Percentiles rank a stretch among this genome's conserved stretches.
phyloP scores from a whole-genome alignment of 2,329 filamentous ascomycete genomes.

The Fonsecaea monophora region DNA sequence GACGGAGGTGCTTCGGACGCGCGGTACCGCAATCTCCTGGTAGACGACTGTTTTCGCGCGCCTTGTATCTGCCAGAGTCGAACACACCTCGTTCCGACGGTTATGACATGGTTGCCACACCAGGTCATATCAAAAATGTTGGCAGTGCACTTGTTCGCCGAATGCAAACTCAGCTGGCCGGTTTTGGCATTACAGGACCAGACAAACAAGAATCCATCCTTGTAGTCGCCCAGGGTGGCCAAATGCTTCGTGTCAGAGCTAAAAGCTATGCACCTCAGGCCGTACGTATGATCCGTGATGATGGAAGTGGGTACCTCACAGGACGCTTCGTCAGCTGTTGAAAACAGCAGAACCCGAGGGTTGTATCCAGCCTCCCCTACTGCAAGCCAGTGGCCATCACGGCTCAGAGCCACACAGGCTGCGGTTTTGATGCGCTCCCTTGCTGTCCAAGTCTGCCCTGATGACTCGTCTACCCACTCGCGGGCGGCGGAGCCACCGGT shows the following conservation, averaged over 20 bases:
- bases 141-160: slow-evolving; percentile 91
- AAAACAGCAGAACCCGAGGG: slow-evolving; percentile 89
- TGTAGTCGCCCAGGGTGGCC: slow-evolving; percentile 84
- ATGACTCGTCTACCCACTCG: slow-evolving; percentile 64
- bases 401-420: slow-evolving; percentile 86
- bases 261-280: slow-evolving; percentile 87
- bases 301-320: slow-evolving; percentile 83
- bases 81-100: slow-evolving; percentile 86
- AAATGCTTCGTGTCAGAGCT: slow-evolving; percentile 85
- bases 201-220: slow-evolving; percentile 92
- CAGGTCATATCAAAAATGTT: slow-evolving; percentile 86
- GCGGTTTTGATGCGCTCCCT: slow-evolving; percentile 93
- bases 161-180: slow-evolving; percentile 78
- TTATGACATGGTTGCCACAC: slow-evolving; percentile 84
- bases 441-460: slow-evolving; percentile 80
- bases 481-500: slow-evolving; percentile 52
- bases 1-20: slow-evolving; percentile 44
- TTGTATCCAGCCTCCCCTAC: slow-evolving; percentile 96
- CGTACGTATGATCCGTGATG: slow-evolving; percentile 87
- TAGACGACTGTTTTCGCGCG: slow-evolving; percentile 62
- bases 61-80: slow-evolving; percentile 80
- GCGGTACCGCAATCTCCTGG: slow-evolving; percentile 64
- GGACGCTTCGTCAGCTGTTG: slow-evolving; percentile 74
- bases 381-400: slow-evolving; percentile 84
- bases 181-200: slow-evolving; percentile 86